Conservation (phyloP, 495 filamentous ascomycete genomes). For the Peziza echinospora region DNA sequence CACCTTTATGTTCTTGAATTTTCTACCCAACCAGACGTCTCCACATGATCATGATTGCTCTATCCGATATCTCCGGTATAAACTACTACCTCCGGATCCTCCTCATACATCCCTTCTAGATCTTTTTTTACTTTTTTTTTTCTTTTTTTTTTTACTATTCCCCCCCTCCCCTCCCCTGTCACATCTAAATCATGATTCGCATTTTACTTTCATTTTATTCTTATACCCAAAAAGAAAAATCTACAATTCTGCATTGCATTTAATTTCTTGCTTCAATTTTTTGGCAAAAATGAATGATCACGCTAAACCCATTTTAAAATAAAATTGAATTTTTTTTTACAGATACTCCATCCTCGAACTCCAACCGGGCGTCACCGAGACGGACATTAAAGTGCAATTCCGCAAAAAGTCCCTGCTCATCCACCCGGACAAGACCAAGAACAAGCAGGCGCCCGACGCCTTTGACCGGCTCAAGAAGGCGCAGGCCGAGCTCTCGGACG, state of each 20-base stretch:
- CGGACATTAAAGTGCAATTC: conserved; percentile 85
- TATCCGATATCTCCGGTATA: background rate
- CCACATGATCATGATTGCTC: background rate
- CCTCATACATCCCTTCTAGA: too few species aligned
- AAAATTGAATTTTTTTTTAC: conserved; percentile 6
- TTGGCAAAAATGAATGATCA: conserved; percentile 1
- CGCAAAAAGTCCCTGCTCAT: conserved; percentile 93
- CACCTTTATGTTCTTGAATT: background rate
- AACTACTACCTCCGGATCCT: background rate
- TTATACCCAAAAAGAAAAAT: too few species aligned
- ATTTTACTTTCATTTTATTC: too few species aligned
- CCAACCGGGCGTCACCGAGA: conserved; percentile 82
- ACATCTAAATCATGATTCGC: too few species aligned
- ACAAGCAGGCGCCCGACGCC: conserved; percentile 76
- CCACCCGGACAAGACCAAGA: conserved; percentile 93
- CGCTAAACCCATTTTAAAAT: conserved; percentile 2
- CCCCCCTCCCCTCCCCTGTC: too few species aligned
- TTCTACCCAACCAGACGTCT: background rate
- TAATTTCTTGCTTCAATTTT: background rate
- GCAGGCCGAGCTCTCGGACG: conserved; percentile 74
- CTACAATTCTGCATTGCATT: too few species aligned
- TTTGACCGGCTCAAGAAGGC: conserved; percentile 96
- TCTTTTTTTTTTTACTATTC: too few species aligned
- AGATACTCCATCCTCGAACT: conserved; percentile 91
- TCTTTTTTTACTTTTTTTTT: too few species aligned